Evolutionary conservation across 345 rosid genomes (phyloP), one percentile per base, ranked within the genome.

Genomic region (Gossypium sturtianum): DNA sequence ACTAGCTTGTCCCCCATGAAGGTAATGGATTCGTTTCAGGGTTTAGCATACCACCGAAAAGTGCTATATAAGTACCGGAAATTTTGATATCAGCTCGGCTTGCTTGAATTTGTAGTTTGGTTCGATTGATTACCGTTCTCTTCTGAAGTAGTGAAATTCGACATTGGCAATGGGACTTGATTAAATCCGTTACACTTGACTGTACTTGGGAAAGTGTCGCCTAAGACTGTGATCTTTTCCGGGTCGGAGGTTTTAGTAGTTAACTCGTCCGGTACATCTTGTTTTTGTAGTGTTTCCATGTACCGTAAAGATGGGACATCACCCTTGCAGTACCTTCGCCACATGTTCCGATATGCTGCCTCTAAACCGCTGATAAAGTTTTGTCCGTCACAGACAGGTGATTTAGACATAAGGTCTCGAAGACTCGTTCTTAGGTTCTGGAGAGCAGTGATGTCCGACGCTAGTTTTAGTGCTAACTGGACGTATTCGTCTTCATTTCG

Each of bases 401-500:
- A 93, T 59, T 85, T 89, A 2, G 97, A 84, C 99, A 96, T 96
- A 29, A 87, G 93, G 51, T 90, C 90, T 48, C 99, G 88, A 8
- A 96, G 97, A 80, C 90, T 84, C 89, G 68, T 86, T 81, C 98
- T 93, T 84, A 93, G 80, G 53, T 85, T 84, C 49, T 96, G 86
- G 56, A 96, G 97, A 67, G 91, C 90, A 29, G 86, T 74, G 76
- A 90, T 57, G 62, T 96, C 97, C 16, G 97, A 88, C 29, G 99
- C 98, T 80, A 96, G 80, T 59, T 88, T 78, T 76, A 90, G 76
- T 48, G 99, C 97, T 83, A 86, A 77, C 80, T 84, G 87, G 41
- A 96, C 94, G 70, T 91, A 96, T 74, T 93, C 93, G 48, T 93
- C 98, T 84, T 96, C 98, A 64, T 82, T 79, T 85, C 84, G 86